Base-by-base conservation (phyloP, 192 early-diverging fungal genomes). In the Coemansia sp. region DNA sequence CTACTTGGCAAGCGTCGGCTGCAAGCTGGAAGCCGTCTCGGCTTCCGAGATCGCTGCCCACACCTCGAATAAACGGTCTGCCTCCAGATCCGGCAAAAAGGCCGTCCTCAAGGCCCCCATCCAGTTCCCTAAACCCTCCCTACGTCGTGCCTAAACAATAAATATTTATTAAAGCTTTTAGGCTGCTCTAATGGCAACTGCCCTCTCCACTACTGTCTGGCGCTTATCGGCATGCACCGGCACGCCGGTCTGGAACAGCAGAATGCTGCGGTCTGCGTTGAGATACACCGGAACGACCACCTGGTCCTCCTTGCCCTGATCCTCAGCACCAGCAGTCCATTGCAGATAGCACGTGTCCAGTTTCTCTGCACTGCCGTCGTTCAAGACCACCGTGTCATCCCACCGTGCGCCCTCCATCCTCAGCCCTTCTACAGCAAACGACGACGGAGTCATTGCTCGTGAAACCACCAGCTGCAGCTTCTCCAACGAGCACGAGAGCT, bases 401-500 rank as follows among this genome's bases (percentile, higher is more conserved):
- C 73, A 64, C 8, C 26, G 18, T 5, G 76, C 85, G 31, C 84
- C 84, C 65, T 85, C 80, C 14, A 84, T 46, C 11, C 54, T 51
- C 43, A 83, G 45, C 14, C 76, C 81, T 36, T 58, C 56, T 1
- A 70, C 51, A 1, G 60, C 62, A 51, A 77, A 68, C 39, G 46
- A 43, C 8, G 46, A 43, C 12, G 40, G 14, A n/a, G 14, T 17
- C 3, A 4, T n/a, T 17, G 5, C n/a, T 5, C 14, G 40, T 3
- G 40, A n/a, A 41, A 41, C 16, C 3, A 16, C n/a, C 40, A 41
- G 6, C 12, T 41, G 5, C 14, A 95, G 76, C 64, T 93, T 86
- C 69, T 96, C 93, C 37, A 96, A 62, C 40, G 93, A 94, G 81
- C 85, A 90, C 14, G 73, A 58, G 14, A 82, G 56, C 18, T 58